Base-by-base conservation (phyloP, 2,329 filamentous ascomycete species). In the Didymella keratinophila region DNA sequence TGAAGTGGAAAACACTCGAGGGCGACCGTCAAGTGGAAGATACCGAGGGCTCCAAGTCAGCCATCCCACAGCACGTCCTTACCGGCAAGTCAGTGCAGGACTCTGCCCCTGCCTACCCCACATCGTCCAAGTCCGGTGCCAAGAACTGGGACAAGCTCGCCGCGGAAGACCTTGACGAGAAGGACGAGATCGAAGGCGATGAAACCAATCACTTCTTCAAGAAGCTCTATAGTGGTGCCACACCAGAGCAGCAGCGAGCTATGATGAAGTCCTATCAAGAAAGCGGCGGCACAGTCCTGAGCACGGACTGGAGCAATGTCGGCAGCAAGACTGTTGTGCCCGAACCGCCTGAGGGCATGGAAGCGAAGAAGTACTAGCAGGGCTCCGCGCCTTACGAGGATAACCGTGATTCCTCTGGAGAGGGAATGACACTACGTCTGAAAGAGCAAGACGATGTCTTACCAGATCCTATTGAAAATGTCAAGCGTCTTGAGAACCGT, bases 251-350 rank as follows among this genome's bases (percentile, higher is more conserved):
- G 58, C 87, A 88, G 72, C 87, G 93, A 2, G 95, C 95, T 9
- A 99, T 99, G 95, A 92, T 96, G 87, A 99, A 99, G 86, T 96
- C 92, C 73, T 98, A 92, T 71, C 84, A 87, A 14, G 94, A 99
- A 82, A 97, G 93, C 77, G 95, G 96, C 67, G 95, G 95, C 4
- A 99, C 95, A 0, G 86, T 91, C 2, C 80, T 99, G 48, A 97
- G 92, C 77, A 99, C 95, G 0, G 92, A 94, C 74, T 99, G 95
- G 95, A 78, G 80, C 10, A 90, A 96, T 61, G 94, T 97, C 20
- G 86, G 86, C 49, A 85, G 83, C 62, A 87, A 86, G 18, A 89
- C 80, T 23, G 90, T 97, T 25, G 86, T 91, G 73, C 90, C 88
- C 0, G 78, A 81, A 34, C 90, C 92, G 9, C 92, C 92, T 0